These are phyloP conservation scores for Calonectria henricotiae DNA, from an alignment of 2,329 filamentous ascomycete species.

Conservation along the genomic window DNA sequence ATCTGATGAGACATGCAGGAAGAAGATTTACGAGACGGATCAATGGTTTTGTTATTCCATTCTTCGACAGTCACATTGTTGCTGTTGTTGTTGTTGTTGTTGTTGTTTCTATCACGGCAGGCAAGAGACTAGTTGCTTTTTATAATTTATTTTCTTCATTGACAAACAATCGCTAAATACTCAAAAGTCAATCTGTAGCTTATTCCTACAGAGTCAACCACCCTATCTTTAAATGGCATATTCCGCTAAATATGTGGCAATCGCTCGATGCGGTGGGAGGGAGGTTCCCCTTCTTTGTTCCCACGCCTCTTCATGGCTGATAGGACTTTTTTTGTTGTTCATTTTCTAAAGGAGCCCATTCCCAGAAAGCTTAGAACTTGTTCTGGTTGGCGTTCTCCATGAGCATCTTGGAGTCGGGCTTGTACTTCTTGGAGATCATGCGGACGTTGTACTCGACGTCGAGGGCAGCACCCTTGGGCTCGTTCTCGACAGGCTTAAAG, in stretches of 20 bases:
- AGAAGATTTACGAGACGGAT: no score
- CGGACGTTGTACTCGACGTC: slow-evolving; percentile 64
- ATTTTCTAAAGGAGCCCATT: no score
- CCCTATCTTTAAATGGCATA: slow-evolving; percentile 16
- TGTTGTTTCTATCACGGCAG: neutral
- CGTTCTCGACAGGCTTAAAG: slow-evolving; percentile 64
- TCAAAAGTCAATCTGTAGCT: slow-evolving; percentile 17
- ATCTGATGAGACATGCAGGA: no score
- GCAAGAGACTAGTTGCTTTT: neutral
- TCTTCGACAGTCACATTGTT: neutral
- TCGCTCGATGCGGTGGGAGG: slow-evolving; percentile 6
- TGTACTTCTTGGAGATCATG: slow-evolving; percentile 64
- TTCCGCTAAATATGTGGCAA: slow-evolving; percentile 23
- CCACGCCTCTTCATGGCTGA: neutral
- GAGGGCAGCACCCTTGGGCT: slow-evolving; percentile 57
- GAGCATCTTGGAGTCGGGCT: slow-evolving; percentile 53
- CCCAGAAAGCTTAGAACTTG: slow-evolving; percentile 45
- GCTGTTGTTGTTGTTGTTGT: no score
- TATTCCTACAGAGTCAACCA: slow-evolving; percentile 20
- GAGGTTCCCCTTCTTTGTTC: neutral
- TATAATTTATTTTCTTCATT: slow-evolving; percentile 7
- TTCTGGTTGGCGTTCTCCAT: slow-evolving; percentile 53
- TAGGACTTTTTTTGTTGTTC: neutral
- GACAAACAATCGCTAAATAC: slow-evolving; percentile 20
- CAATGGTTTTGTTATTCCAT: no score